phyloP scores from a whole-genome alignment of 2,329 filamentous ascomycete species.

The Aspergillus sp. region DNA sequence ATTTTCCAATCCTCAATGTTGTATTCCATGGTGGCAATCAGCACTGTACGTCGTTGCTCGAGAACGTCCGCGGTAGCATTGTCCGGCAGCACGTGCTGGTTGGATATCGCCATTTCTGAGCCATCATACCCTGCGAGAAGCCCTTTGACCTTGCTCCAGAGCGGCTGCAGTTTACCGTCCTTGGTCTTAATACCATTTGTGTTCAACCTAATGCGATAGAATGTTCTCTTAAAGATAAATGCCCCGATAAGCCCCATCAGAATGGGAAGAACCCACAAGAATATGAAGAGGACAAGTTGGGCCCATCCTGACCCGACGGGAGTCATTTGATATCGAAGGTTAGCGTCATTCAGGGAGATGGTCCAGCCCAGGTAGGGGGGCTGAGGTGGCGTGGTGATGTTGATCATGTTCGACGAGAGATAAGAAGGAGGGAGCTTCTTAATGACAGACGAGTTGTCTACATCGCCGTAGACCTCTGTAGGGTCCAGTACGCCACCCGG shows the following conservation, averaged over 20 bases:
- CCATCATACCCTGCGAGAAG: too few species aligned
- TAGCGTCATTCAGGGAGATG: constrained; percentile 57
- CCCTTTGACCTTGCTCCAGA: constrained; percentile 13
- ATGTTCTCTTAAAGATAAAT: constrained; percentile 60
- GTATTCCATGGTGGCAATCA: constrained; percentile 72
- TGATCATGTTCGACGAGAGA: constrained; percentile 48
- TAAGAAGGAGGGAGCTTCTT: constrained; percentile 51
- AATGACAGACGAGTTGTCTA: constrained; percentile 53
- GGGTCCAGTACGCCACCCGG: constrained; percentile 60
- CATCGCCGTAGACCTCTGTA: constrained; percentile 54
- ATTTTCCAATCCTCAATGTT: constrained; percentile 70
- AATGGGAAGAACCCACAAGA: constrained; percentile 56
- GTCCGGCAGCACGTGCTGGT: constrained; percentile 38
- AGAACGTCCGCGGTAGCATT: constrained; percentile 34
- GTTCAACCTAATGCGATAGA: constrained; percentile 65
- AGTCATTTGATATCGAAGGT: constrained; percentile 46
- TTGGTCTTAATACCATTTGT: constrained; percentile 56
- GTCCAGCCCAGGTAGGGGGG: constrained; percentile 57
- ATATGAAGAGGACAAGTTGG: constrained; percentile 56
- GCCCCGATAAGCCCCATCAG: constrained; percentile 43
- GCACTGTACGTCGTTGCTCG: constrained; percentile 52
- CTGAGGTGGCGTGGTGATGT: constrained; percentile 57
- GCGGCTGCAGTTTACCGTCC: constrained; percentile 34
- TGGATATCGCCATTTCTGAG: constrained; percentile 28
- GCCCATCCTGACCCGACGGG: constrained; percentile 55